Conservation (phyloP, 176 grass and related monocot genomes). For the Triticum turgidum region DNA sequence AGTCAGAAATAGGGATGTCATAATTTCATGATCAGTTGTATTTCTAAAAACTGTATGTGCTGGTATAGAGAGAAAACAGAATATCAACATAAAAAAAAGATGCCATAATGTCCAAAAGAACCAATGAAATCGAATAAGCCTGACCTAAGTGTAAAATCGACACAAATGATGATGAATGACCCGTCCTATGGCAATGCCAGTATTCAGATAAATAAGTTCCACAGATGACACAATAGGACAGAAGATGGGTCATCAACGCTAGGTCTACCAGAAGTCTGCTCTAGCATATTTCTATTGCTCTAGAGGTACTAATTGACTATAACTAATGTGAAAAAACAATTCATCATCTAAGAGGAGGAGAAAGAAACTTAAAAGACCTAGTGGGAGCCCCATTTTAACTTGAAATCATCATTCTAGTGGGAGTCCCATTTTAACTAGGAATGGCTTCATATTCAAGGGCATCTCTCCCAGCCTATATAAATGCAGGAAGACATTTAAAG, state of each 20-base stretch:
- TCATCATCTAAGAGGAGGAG: too few relatives aligned
- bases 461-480: too few relatives aligned
- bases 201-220: neutral
- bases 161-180: neutral
- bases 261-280: neutral
- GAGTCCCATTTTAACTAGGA: too few relatives aligned
- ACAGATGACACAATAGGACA: neutral
- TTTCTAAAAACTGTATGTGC: neutral
- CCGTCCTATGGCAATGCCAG: neutral
- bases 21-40: neutral
- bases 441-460: too few relatives aligned
- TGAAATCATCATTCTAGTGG: too few relatives aligned
- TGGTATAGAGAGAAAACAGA: too few relatives aligned
- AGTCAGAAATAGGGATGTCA: neutral
- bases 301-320: neutral
- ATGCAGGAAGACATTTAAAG: too few relatives aligned
- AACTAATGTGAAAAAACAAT: too few relatives aligned
- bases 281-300: neutral
- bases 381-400: too few relatives aligned
- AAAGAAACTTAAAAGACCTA: too few relatives aligned
- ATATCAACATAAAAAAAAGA: neutral
- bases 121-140: neutral
- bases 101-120: neutral
- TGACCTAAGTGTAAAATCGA: neutral
- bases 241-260: neutral